phyloP scores from a whole-genome alignment of 2,329 filamentous ascomycete genomes.

The Talaromyces pinophilus region DNA sequence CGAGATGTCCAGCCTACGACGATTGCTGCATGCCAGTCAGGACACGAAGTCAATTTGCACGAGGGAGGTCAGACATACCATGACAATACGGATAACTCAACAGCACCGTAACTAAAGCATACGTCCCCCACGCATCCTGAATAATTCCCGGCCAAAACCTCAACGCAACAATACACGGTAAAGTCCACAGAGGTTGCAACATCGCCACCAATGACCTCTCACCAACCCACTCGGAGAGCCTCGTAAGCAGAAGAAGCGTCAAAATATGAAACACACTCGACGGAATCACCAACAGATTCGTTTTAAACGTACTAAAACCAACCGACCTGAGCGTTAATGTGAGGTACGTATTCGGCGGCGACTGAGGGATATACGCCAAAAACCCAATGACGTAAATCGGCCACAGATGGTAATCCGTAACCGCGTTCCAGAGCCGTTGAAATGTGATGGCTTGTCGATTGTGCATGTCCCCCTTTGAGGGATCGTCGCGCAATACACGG shows the following conservation, averaged over 20 bases:
- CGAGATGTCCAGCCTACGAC: conserved; percentile 38
- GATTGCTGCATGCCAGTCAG: neutral
- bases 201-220: conserved; percentile 57
- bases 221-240: conserved; percentile 57
- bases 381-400: neutral
- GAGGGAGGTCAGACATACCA: conserved; percentile 19
- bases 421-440: conserved; percentile 50
- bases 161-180: conserved; percentile 57
- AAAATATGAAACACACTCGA: conserved; percentile 59
- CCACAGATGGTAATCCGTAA: conserved; percentile 57
- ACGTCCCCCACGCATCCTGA: conserved; percentile 56
- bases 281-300: conserved; percentile 66
- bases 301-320: conserved; percentile 60
- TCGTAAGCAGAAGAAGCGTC: conserved; percentile 57
- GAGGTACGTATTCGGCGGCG: conserved; percentile 39
- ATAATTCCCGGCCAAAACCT: conserved; percentile 49
- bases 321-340: conserved; percentile 52
- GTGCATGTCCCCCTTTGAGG: conserved; percentile 59
- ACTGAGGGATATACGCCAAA: conserved; percentile 11
- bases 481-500: conserved; percentile 55
- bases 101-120: conserved; percentile 54
- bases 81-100: conserved; percentile 61
- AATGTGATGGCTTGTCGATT: conserved; percentile 54
- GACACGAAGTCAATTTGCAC: too few relatives aligned
- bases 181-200: conserved; percentile 55